A percentile compares a stretch with the other conserved stretches of the same genome.
phyloP scores from a whole-genome alignment of 2,329 filamentous ascomycete species.

The Nothophoma quercina region DNA sequence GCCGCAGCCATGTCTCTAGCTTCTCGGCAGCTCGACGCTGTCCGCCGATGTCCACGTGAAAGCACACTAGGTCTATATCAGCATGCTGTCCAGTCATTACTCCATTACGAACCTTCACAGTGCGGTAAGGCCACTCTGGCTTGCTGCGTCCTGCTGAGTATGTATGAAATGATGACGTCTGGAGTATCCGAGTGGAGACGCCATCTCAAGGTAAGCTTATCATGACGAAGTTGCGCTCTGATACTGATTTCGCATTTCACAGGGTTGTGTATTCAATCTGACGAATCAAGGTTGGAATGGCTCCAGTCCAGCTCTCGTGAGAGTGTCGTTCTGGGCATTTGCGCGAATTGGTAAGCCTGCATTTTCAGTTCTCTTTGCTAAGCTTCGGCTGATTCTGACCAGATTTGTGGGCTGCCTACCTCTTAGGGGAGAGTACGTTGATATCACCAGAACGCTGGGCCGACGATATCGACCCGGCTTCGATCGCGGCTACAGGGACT shows the following conservation, averaged over 20 bases:
- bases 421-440: not conserved
- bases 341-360: not conserved
- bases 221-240: too few relatives aligned
- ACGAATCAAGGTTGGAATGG: constrained; percentile 1
- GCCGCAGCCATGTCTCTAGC: constrained; percentile 5
- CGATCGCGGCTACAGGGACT: too few relatives aligned
- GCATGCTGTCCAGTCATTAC: not conserved
- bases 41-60: not conserved
- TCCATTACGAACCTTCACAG: not conserved
- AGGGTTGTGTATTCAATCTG: constrained; percentile 1
- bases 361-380: too few relatives aligned
- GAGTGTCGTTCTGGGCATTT: not conserved
- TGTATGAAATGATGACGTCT: constrained; percentile 5
- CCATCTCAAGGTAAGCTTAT: not conserved
- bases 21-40: not conserved
- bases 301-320: not conserved
- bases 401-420: not conserved
- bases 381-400: not conserved
- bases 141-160: constrained; percentile 1
- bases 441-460: not conserved
- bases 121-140: not conserved
- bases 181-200: not conserved
- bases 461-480: too few relatives aligned
- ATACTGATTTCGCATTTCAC: not conserved
- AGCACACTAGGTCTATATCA: not conserved